A percentile compares a stretch with the other conserved stretches of the same genome.
These are phyloP conservation scores for Scedosporium apiospermum DNA, from an alignment of 2,329 filamentous ascomycete genomes.

Conservation along the genomic window DNA sequence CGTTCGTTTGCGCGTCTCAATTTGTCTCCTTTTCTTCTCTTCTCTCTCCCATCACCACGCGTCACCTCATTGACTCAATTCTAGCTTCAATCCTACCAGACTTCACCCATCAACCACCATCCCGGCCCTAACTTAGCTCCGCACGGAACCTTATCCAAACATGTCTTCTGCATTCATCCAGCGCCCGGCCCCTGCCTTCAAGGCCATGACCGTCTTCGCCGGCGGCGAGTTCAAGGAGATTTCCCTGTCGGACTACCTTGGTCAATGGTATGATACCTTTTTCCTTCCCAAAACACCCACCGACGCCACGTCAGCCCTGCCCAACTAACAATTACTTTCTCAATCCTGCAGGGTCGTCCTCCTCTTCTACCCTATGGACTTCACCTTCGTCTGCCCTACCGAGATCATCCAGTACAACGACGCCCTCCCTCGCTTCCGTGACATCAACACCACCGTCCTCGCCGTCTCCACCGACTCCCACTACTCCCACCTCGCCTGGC, in stretches of 20 bases:
- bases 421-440: conserved; percentile 48
- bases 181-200: conserved; percentile 38
- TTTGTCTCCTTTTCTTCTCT: too few species aligned
- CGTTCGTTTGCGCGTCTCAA: too few species aligned
- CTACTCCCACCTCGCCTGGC: conserved; percentile 49
- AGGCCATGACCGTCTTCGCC: conserved; percentile 37
- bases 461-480: conserved; percentile 54
- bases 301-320: not conserved
- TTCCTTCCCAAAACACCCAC: not conserved
- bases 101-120: too few species aligned
- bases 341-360: conserved; percentile 44
- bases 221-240: conserved; percentile 38
- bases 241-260: conserved; percentile 31
- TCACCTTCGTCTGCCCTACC: conserved; percentile 58
- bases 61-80: too few species aligned
- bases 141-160: conserved; percentile 9
- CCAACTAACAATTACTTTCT: not conserved
- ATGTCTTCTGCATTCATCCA: conserved; percentile 39
- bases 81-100: too few species aligned
- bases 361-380: conserved; percentile 59
- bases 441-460: conserved; percentile 49
- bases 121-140: too few species aligned
- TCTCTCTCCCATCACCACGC: too few species aligned
- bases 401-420: conserved; percentile 58
- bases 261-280: conserved; percentile 31